A percentile compares a stretch with the other conserved stretches of the same genome.
Conservation (phyloP, 208 protist genomes). For the Naegleria lovaniensis region DNA sequence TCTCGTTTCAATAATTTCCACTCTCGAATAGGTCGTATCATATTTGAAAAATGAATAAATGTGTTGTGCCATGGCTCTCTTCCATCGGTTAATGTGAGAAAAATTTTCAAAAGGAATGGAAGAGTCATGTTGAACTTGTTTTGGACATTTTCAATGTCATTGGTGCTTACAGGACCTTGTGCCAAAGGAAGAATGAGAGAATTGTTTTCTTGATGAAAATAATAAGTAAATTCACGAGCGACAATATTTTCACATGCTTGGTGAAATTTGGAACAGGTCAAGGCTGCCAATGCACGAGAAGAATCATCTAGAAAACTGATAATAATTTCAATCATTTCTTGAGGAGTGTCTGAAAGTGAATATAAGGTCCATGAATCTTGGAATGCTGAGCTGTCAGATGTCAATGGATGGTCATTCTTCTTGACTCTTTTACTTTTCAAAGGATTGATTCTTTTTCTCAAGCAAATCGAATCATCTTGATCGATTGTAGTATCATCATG, state of each 20-base stretch:
- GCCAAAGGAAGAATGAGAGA: not conserved
- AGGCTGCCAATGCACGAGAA: not conserved
- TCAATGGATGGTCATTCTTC: too few relatives aligned
- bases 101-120: not conserved
- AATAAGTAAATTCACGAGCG: not conserved
- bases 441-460: too few relatives aligned
- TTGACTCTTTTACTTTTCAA: too few relatives aligned
- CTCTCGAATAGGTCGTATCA: not conserved
- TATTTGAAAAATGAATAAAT: not conserved
- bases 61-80: not conserved
- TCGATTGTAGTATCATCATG: too few relatives aligned
- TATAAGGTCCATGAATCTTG: too few relatives aligned
- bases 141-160: not conserved
- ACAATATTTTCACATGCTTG: not conserved
- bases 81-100: not conserved
- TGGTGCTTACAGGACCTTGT: not conserved
- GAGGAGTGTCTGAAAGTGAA: too few relatives aligned
- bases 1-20: not conserved
- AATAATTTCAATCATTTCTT: too few relatives aligned
- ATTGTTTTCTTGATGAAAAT: not conserved
- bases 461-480: too few relatives aligned
- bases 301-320: too few relatives aligned
- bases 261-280: not conserved
- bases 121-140: not conserved
- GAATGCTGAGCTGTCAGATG: too few relatives aligned